Conservation (phyloP, 306 rosid species). For the Castanea crenata region DNA sequence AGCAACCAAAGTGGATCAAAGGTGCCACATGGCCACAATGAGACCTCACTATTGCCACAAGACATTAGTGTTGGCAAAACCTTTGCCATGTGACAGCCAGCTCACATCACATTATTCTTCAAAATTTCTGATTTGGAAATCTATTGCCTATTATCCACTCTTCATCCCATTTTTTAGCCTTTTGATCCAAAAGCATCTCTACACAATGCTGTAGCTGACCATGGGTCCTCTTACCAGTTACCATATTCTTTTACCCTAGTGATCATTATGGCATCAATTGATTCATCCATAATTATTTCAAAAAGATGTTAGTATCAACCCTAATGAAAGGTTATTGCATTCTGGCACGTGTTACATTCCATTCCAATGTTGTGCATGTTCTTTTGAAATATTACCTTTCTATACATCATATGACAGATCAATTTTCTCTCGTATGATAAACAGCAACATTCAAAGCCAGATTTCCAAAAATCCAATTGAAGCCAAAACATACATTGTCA, state of each 20-base stretch:
- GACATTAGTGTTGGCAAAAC: too few species aligned
- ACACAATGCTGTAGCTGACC: neutral
- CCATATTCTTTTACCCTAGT: neutral
- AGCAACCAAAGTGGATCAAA: too few species aligned
- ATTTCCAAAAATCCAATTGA: neutral
- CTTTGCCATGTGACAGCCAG: too few species aligned
- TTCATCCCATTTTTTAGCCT: neutral
- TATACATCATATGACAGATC: neutral
- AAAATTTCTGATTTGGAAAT: too few species aligned
- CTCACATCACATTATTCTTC: too few species aligned
- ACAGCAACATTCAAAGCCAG: neutral
- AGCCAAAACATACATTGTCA: neutral
- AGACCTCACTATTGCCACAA: too few species aligned
- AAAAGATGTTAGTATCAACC: neutral
- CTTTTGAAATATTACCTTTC: neutral
- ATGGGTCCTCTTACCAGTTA: neutral
- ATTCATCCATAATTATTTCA: neutral
- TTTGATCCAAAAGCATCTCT: neutral
- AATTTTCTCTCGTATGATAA: neutral
- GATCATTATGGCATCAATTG: neutral
- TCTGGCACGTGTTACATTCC: neutral
- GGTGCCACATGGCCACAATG: too few species aligned
- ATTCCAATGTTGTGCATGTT: neutral
- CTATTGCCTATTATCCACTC: neutral
- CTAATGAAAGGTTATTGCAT: neutral